Conservation (phyloP, 805 yeast genomes). For the Brettanomyces naardenensis region DNA sequence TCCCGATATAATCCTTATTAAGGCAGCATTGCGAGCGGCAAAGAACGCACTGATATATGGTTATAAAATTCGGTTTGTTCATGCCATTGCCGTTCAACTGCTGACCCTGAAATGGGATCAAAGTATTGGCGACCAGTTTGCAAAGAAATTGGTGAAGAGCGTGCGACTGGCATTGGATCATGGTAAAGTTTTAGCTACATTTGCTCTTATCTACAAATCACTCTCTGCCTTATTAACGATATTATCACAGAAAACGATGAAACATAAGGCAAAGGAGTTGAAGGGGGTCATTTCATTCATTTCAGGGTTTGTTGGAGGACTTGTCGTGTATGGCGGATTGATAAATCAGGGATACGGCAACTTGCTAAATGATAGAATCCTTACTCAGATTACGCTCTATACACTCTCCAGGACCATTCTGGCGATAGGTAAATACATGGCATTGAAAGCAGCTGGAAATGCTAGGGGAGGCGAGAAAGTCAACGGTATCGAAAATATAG, state of each 20-base stretch:
- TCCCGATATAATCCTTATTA: not conserved
- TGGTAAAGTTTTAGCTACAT: conserved; percentile 24
- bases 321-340: conserved; percentile 24
- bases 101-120: conserved; percentile 9
- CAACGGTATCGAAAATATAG: conserved; percentile 19
- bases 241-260: conserved; percentile 5
- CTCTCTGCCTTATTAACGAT: conserved; percentile 4
- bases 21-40: not conserved
- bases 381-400: conserved; percentile 70
- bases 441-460: conserved; percentile 15
- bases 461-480: not conserved
- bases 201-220: conserved; percentile 23
- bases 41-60: conserved; percentile 26
- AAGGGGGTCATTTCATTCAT: conserved; percentile 12
- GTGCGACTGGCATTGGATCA: conserved; percentile 22
- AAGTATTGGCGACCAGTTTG: conserved; percentile 7
- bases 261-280: not conserved
- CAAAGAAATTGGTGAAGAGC: conserved; percentile 13
- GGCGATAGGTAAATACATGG: conserved; percentile 49
- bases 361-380: conserved; percentile 28
- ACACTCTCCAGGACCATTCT: conserved; percentile 61
- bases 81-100: conserved; percentile 21
- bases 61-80: conserved; percentile 24
- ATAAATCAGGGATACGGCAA: conserved; percentile 7
- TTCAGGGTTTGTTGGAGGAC: conserved; percentile 25